Conservation (phyloP, 208 protist genomes). For the Leptomonas seymouri region DNA sequence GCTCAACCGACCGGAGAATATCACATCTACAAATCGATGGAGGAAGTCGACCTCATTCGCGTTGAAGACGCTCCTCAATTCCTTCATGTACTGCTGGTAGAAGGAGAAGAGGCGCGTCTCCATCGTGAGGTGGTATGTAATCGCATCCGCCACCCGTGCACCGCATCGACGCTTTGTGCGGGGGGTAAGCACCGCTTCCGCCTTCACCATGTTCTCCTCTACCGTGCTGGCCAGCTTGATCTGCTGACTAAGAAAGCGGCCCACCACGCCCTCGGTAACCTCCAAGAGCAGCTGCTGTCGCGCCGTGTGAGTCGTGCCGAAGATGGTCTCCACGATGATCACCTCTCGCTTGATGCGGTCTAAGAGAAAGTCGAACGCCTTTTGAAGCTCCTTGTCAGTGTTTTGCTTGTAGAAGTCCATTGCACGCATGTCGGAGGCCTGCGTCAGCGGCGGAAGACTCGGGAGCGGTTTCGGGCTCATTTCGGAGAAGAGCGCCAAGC, state of each 20-base stretch:
- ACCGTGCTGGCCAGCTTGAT: constrained; percentile 79
- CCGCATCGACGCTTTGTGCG: constrained; percentile 59
- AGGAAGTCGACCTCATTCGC: constrained; percentile 70
- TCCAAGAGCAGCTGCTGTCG: constrained; percentile 80
- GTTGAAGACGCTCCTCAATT: constrained; percentile 59
- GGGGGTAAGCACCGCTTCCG: constrained; percentile 64
- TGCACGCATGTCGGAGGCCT: constrained; percentile 38
- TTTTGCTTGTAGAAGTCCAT: constrained; percentile 72
- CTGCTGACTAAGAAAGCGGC: constrained; percentile 77
- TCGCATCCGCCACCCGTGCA: constrained; percentile 67
- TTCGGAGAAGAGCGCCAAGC: constrained; percentile 65
- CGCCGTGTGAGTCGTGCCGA: constrained; percentile 73
- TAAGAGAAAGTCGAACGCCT: constrained; percentile 69
- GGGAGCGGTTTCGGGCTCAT: constrained; percentile 70
- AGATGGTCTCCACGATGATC: constrained; percentile 83
- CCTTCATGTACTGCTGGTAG: constrained; percentile 65
- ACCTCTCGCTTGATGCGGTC: constrained; percentile 76
- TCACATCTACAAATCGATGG: constrained; percentile 53
- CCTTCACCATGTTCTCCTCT: constrained; percentile 50
- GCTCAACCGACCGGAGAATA: constrained; percentile 53
- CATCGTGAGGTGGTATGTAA: constrained; percentile 77
- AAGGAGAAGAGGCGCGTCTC: constrained; percentile 66
- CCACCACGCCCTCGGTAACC: constrained; percentile 81
- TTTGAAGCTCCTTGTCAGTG: constrained; percentile 57
- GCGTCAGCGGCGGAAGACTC: constrained; percentile 46